Evolutionary conservation across 1,139 yeast genomes (phyloP).

Genomic region (Kurtzmaniella quercitrusa): DNA sequence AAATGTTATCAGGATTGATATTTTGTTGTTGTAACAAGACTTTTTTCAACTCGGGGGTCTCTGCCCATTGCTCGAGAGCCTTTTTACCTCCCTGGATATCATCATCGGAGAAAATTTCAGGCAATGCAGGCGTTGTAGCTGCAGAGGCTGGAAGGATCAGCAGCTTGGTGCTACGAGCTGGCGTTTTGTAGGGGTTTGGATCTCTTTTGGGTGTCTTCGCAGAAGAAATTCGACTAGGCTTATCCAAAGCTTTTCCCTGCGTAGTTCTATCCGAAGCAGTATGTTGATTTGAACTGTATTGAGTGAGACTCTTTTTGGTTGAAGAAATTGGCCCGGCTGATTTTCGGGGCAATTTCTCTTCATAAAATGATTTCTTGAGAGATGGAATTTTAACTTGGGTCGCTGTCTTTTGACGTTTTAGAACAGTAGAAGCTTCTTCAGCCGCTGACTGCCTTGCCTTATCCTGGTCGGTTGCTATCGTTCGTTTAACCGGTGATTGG

Average conservation of each 20-base stretch:
- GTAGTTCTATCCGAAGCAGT: conserved; percentile 4
- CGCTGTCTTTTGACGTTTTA: background rate
- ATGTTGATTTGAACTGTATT: background rate
- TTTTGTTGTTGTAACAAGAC: conserved; percentile 53
- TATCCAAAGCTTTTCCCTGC: conserved; percentile 16
- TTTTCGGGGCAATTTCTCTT: background rate
- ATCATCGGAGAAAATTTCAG: conserved; percentile 51
- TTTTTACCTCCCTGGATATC: conserved; percentile 40
- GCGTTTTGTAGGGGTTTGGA: conserved; percentile 8
- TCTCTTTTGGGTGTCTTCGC: background rate
- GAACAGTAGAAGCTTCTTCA: background rate
- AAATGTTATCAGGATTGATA: conserved; percentile 67
- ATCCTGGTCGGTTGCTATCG: background rate
- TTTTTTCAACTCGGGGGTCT: conserved; percentile 55
- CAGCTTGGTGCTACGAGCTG: conserved; percentile 7
- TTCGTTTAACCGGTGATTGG: conserved; percentile 8
- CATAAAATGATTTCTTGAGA: conserved; percentile 9
- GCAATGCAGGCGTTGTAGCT: conserved; percentile 21
- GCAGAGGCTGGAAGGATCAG: conserved; percentile 12
- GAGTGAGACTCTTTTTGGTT: background rate
- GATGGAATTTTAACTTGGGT: conserved; percentile 5
- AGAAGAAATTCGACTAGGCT: conserved; percentile 3
- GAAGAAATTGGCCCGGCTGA: background rate
- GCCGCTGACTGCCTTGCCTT: background rate
- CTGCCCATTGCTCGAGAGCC: conserved; percentile 69